These are phyloP conservation scores for Termitomyces sp. DNA, from an alignment of 768 basidiomycete species.

Conservation along the genomic window DNA sequence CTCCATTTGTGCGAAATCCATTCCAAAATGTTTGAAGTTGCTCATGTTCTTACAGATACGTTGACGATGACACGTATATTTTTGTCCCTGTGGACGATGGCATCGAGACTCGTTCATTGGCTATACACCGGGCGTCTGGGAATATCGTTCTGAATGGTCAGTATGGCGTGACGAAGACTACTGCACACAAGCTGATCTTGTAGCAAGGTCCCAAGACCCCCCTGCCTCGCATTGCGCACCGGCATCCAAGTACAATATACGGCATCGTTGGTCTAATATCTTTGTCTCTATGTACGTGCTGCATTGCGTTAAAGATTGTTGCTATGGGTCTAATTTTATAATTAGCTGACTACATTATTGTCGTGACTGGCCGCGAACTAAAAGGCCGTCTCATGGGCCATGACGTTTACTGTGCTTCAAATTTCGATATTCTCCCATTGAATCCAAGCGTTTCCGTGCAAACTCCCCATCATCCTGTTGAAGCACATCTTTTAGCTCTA, in stretches of 20 bases:
- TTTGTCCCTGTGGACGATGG: slow-evolving; percentile 63
- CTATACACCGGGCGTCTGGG: slow-evolving; percentile 68
- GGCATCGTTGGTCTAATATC: slow-evolving; percentile 76
- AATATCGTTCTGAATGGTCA: slow-evolving; percentile 67
- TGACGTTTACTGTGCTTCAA: slow-evolving; percentile 83
- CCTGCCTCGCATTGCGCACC: slow-evolving; percentile 48
- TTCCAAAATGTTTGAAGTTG: not conserved
- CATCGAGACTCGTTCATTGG: slow-evolving; percentile 57
- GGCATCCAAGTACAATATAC: slow-evolving; percentile 61
- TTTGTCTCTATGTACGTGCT: slow-evolving; percentile 55
- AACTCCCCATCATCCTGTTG: slow-evolving; percentile 76
- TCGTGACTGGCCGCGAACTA: slow-evolving; percentile 78
- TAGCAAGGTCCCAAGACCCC: slow-evolving; percentile 46
- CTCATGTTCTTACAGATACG: slow-evolving; percentile 44
- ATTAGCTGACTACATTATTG: slow-evolving; percentile 88
- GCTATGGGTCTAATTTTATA: not conserved
- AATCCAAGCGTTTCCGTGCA: slow-evolving; percentile 62
- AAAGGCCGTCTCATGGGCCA: slow-evolving; percentile 77
- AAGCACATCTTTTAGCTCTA: slow-evolving; percentile 81
- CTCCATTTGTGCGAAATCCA: slow-evolving; percentile 54
- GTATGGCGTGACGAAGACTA: slow-evolving; percentile 15
- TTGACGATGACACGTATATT: slow-evolving; percentile 70
- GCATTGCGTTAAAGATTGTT: not conserved
- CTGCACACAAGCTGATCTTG: slow-evolving; percentile 2
- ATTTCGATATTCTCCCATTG: slow-evolving; percentile 88